Evolutionary conservation across 352 stramenopile species (phyloP), one percentile per base, ranked within the genome.

Genomic region (Phytophthora multivora): DNA sequence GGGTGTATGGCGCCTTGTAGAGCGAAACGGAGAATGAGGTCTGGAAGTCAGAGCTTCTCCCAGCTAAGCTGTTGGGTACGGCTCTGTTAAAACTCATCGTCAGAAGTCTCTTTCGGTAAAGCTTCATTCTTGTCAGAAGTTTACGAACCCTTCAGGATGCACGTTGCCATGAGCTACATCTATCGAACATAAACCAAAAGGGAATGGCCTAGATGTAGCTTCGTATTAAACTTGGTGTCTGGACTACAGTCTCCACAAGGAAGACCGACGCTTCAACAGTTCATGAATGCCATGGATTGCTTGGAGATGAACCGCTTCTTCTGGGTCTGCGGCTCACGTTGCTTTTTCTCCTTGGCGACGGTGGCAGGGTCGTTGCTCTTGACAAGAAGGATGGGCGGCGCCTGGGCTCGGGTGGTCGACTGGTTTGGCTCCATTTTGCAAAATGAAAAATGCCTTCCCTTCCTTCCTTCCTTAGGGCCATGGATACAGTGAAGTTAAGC

Each of bases 231-330:
- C 0, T n/a, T 7, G 18, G 21, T 48, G 11, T 23, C 21, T 23
- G 21, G 21, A 23, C 21, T 23, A 23, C 21, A 4, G 21, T 21
- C 3, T 10, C 11, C 19, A 48, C n/a, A 30, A 15, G 18, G 5
- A n/a, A 46, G 18, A 48, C 21, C 7, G 15, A 39, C 15, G 26
- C 23, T 21, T 49, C 13, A 57, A 13, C 50, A 57, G 50, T 57
- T 28, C 59, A 67, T 67, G 50, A 67, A 69, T 35, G 40, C 45
- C 48, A 61, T 63, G 16, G 63, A 71, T 16, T 42, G 50, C 45
- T 60, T 59, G 30, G 63, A 71, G 39, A 71, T 71, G 30, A 60
- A 59, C 4, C 48, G 25, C 45, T 48, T 60, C 46, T 63, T 71
- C 46, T 28, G 16, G 19, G 43, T 2, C 19, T 59, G 49, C 6